Conservation (phyloP, 345 rosid species). For the Eutrema yunnanense region DNA sequence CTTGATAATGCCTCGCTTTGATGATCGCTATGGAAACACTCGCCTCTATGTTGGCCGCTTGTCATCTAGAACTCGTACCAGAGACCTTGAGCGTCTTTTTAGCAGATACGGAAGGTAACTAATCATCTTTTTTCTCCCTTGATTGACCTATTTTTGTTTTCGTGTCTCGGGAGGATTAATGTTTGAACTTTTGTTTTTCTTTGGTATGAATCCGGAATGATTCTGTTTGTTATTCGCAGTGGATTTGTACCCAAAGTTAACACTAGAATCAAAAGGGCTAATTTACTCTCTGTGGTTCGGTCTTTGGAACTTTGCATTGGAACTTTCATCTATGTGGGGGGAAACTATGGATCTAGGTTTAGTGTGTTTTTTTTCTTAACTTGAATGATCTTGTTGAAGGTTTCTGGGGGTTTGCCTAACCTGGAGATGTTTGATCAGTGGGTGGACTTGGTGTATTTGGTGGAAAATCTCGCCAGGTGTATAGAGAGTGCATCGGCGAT, state of each 20-base stretch:
- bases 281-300: neutral
- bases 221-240: neutral
- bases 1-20: slow-evolving; percentile 54
- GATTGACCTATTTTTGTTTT: neutral
- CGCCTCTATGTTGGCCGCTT: slow-evolving; percentile 60
- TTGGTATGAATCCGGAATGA: neutral
- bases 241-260: neutral
- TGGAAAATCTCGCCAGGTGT: slow-evolving; percentile 32
- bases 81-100: slow-evolving; percentile 54
- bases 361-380: slow-evolving; percentile 51
- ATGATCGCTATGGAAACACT: slow-evolving; percentile 43
- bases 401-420: slow-evolving; percentile 81
- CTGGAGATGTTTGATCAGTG: slow-evolving; percentile 94
- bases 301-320: neutral
- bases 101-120: slow-evolving; percentile 60
- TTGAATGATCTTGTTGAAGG: slow-evolving; percentile 97
- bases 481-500: slow-evolving; percentile 29
- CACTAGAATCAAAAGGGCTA: neutral
- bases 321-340: slow-evolving; percentile 20
- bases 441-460: slow-evolving; percentile 83
- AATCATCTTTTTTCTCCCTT: neutral
- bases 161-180: neutral
- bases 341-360: slow-evolving; percentile 19
- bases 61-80: slow-evolving; percentile 48
- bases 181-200: neutral